Evolutionary conservation across 139 green algal genomes (phyloP).

Genomic region (Klebsormidium nitens): DNA sequence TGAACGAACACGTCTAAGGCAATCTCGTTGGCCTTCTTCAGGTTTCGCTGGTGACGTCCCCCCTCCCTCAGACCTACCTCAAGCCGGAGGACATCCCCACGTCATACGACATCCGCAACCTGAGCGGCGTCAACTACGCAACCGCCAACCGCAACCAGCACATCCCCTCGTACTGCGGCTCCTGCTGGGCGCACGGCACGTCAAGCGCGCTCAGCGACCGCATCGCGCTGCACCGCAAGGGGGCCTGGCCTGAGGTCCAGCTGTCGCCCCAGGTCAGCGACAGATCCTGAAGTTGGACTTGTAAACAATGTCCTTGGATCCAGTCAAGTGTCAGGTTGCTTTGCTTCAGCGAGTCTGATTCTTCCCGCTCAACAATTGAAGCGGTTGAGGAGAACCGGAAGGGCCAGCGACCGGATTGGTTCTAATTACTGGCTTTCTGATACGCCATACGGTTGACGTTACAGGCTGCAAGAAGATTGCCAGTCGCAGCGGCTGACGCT

Average conservation of each 20-base stretch:
- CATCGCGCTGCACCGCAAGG: constrained; percentile 63
- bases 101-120: constrained; percentile 54
- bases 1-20: too few species aligned
- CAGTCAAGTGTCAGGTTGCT: neutral
- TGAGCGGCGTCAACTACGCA: constrained; percentile 46
- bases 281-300: neutral
- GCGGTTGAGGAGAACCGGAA: neutral
- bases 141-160: constrained; percentile 66
- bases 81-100: constrained; percentile 1
- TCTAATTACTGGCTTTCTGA: neutral
- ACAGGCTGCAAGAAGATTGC: neutral
- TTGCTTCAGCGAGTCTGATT: constrained; percentile 26
- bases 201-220: constrained; percentile 70
- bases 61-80: constrained; percentile 5
- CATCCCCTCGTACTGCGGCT: constrained; percentile 61
- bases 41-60: constrained; percentile 7
- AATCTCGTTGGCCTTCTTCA: too few species aligned
- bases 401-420: neutral
- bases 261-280: constrained; percentile 15
- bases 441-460: neutral
- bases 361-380: neutral
- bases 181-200: constrained; percentile 75
- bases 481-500: too few species aligned
- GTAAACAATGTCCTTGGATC: neutral
- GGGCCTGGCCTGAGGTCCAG: constrained; percentile 55